A percentile compares a stretch with the other conserved stretches of the same genome.
Conservation (phyloP, 192 early-diverging fungal genomes). For the Oehlia diaphana region DNA sequence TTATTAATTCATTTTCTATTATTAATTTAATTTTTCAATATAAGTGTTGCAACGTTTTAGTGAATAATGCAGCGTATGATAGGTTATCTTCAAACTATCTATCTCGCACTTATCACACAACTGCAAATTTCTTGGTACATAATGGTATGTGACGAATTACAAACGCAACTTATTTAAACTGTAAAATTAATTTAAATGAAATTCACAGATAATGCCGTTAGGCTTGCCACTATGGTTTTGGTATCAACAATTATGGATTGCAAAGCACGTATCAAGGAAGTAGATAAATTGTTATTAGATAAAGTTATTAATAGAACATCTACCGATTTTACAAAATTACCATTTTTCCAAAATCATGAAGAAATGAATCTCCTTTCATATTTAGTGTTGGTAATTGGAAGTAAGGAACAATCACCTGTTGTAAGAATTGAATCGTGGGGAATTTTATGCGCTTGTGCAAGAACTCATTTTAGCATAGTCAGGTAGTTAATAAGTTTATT, state of each 20-base stretch:
- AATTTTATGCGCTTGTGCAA: slow-evolving; percentile 38
- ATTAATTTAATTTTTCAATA: background rate
- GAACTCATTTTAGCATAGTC: slow-evolving; percentile 35
- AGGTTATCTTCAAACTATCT: slow-evolving; percentile 38
- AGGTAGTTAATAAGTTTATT: background rate
- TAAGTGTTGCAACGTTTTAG: slow-evolving; percentile 31
- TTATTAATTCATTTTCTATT: background rate
- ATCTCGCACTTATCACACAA: slow-evolving; percentile 30
- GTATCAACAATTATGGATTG: slow-evolving; percentile 18
- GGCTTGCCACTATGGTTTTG: slow-evolving; percentile 4
- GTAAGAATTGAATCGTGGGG: slow-evolving; percentile 45
- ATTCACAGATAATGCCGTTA: slow-evolving; percentile 7
- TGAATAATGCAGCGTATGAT: slow-evolving; percentile 42
- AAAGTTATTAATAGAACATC: background rate
- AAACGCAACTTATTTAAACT: background rate
- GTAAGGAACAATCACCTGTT: background rate
- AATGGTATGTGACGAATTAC: background rate
- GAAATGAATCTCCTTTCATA: slow-evolving; percentile 21
- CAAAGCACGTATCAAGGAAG: slow-evolving; percentile 11
- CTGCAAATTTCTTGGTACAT: slow-evolving; percentile 1
- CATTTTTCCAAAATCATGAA: background rate
- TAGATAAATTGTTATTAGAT: background rate
- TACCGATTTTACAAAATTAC: background rate
- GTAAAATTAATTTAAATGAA: background rate
- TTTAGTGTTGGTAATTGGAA: slow-evolving; percentile 32